Evolutionary conservation across 164 flowering plant genomes (phyloP).

Genomic region (Berberis thunbergii): DNA sequence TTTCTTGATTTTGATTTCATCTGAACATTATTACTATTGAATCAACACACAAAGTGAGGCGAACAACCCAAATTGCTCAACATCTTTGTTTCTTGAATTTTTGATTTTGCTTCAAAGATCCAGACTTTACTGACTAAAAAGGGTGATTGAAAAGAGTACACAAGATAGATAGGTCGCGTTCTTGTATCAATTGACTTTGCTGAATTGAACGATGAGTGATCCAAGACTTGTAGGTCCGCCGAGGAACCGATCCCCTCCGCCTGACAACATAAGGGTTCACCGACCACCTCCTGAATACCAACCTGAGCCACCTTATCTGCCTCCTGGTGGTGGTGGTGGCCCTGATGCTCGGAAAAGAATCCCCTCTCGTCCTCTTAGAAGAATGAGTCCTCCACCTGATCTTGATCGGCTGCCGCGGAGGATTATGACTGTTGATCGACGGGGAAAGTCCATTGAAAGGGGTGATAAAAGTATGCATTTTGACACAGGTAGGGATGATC

Average conservation of each 20-base stretch:
- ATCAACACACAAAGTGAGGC: no score
- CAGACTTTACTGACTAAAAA: no score
- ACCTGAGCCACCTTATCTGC: neutral
- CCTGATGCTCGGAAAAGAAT: neutral
- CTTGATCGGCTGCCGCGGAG: slow-evolving; percentile 1
- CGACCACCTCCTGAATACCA: neutral
- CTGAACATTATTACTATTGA: no score
- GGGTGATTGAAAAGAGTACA: no score
- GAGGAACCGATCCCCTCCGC: slow-evolving; percentile 9
- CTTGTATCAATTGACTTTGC: no score
- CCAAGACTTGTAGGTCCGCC: slow-evolving; percentile 2
- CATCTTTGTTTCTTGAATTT: no score
- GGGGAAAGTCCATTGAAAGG: slow-evolving; percentile 15
- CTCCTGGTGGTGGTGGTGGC: neutral
- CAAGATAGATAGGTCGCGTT: no score
- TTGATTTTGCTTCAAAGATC: no score
- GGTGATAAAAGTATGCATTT: slow-evolving; percentile 13
- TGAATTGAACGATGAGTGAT: slow-evolving; percentile 3
- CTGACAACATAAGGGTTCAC: slow-evolving; percentile 2
- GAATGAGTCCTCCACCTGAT: slow-evolving; percentile 10
- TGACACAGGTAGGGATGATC: slow-evolving; percentile 6
- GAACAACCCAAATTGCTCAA: no score
- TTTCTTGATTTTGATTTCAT: no score
- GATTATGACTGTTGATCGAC: slow-evolving; percentile 4
- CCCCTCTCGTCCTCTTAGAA: neutral